Base-by-base conservation (phyloP, 1,284 basidiomycete species). In the Cystobasidiaceae sp. region DNA sequence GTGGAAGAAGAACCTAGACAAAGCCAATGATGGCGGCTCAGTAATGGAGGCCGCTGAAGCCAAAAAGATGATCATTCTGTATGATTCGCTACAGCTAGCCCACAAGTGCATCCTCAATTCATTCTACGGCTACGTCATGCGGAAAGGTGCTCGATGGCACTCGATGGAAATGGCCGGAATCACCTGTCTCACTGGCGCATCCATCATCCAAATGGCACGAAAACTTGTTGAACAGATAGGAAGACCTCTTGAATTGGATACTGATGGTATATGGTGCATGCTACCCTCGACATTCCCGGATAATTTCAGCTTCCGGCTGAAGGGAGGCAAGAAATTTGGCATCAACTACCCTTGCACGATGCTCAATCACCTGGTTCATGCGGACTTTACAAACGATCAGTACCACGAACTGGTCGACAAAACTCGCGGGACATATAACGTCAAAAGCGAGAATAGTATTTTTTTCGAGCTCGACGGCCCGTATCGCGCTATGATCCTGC, bases 121-220 rank as follows among this genome's bases (percentile, higher is more conserved):
- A 2, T 98, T 98, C 82, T 98, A 98, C 77, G 96, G 96, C 51
- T 99, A 98, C 74, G 96, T 99, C 77, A 99, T 98, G 96, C 87
- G 94, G 39, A 99, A 99, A 77, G 96, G 96, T 65, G 96, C 96
- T 17, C 83, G 96, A 23, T 99, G 96, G 96, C 94, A 98, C 78
- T 97, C 93, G 39, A 98, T 99, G 96, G 96, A 99, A 80, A 99
- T 99, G 96, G 96, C 96, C 0, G 96, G 96, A 21, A 97, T 99
- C 73, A 99, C 96, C 8, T 99, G 96, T 79, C 80, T 98, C 51
- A 98, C 96, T 0, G 96, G 96, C n/a, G 93, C 96, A 5, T 91
- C 86, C 3, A 98, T 99, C 79, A 99, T 99, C 72, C 96, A 99
- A 77, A 94, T 98, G 92, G 96, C 96, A n/a, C 86, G 96, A 39